Evolutionary conservation across 306 rosid species (phyloP).

Genomic region (Purshia tridentata): DNA sequence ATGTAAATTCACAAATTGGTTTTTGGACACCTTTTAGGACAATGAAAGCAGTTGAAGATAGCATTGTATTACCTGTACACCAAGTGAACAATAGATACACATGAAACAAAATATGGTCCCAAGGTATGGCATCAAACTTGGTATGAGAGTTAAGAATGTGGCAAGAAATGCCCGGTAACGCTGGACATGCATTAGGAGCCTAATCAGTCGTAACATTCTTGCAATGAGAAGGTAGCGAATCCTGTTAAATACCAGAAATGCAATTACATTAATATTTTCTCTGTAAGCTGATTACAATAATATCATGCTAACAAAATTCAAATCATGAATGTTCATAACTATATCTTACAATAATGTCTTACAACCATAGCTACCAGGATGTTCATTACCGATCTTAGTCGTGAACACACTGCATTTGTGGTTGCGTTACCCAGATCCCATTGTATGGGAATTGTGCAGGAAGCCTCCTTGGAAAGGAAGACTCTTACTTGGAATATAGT

Average conservation of each 20-base stretch:
- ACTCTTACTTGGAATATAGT: neutral
- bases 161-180: constrained; percentile 87
- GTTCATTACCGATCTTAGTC: too few relatives aligned
- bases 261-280: constrained; percentile 15
- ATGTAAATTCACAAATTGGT: too few relatives aligned
- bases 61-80: constrained; percentile 70
- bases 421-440: too few relatives aligned
- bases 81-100: constrained; percentile 83
- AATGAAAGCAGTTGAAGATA: constrained; percentile 17
- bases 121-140: constrained; percentile 96
- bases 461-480: neutral
- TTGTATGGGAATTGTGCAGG: neutral
- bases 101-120: constrained; percentile 86
- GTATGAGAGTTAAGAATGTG: constrained; percentile 87
- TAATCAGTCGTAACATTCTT: constrained; percentile 85
- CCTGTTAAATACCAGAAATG: constrained; percentile 46
- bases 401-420: too few relatives aligned
- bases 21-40: too few relatives aligned
- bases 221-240: constrained; percentile 96
- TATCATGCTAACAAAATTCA: neutral
- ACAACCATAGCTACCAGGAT: too few relatives aligned
- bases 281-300: neutral
- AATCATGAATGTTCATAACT: neutral
- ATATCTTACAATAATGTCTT: neutral
- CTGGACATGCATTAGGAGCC: constrained; percentile 82